Conservation (phyloP, 2,329 filamentous ascomycete genomes). For the Xylaria sp. region DNA sequence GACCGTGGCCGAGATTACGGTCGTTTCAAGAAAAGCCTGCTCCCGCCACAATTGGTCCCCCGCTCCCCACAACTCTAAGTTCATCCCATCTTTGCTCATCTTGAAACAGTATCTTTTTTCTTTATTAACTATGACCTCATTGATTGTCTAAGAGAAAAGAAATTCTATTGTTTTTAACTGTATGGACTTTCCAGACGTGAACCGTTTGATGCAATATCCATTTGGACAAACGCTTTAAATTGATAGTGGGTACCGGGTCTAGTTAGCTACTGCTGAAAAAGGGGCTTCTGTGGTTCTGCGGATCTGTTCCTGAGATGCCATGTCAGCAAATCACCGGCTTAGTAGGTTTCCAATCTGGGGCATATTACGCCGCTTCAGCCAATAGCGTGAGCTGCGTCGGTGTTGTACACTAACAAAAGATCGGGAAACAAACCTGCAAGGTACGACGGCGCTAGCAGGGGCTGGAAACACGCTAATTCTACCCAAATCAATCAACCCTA, state of each 20-base stretch:
- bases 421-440: slow-evolving; percentile 42
- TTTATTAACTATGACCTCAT: neutral
- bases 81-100: slow-evolving; percentile 6
- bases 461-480: slow-evolving; percentile 43
- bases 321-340: slow-evolving; percentile 38
- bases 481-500: slow-evolving; percentile 26
- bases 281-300: slow-evolving; percentile 20
- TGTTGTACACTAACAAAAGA: slow-evolving; percentile 22
- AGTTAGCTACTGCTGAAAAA: too few species aligned
- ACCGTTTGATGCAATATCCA: neutral
- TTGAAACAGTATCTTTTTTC: neutral
- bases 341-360: slow-evolving; percentile 39
- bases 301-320: slow-evolving; percentile 8
- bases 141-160: neutral
- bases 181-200: neutral
- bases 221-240: neutral
- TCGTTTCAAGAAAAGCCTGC: slow-evolving; percentile 35
- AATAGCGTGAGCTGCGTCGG: slow-evolving; percentile 21
- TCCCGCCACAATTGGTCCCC: slow-evolving; percentile 8
- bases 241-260: neutral
- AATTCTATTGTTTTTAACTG: neutral
- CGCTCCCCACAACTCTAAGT: neutral
- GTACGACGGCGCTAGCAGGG: slow-evolving; percentile 44
- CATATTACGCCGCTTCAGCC: slow-evolving; percentile 38
- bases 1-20: slow-evolving; percentile 35